Conservation (phyloP, 2,329 filamentous ascomycete genomes). For the Pezicula neosporulosa region DNA sequence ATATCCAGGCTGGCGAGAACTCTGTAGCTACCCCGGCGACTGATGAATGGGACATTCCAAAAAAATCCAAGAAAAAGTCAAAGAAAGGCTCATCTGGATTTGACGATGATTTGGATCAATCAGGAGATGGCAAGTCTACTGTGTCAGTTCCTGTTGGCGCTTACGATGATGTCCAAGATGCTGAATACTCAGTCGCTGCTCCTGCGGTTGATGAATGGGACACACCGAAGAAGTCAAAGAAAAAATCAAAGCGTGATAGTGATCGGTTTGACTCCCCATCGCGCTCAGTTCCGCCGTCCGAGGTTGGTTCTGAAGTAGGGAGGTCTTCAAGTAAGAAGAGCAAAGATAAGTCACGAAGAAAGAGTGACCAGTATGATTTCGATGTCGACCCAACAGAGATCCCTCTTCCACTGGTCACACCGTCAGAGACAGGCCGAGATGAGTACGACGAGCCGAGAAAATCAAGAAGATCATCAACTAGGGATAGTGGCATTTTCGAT, state of each 20-base stretch:
- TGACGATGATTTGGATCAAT: constrained; percentile 33
- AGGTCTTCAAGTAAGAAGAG: constrained; percentile 18
- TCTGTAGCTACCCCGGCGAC: constrained; percentile 12
- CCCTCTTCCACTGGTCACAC: constrained; percentile 23
- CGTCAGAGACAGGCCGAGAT: constrained; percentile 23
- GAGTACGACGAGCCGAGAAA: constrained; percentile 30
- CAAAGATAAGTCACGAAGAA: constrained; percentile 20
- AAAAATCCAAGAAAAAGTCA: constrained; percentile 25
- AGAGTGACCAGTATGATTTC: constrained; percentile 18
- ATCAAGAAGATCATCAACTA: constrained; percentile 32
- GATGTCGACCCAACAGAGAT: constrained; percentile 22
- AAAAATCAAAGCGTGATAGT: constrained; percentile 32
- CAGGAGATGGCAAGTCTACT: constrained; percentile 9
- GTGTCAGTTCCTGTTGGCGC: constrained; percentile 27
- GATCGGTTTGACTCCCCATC: constrained; percentile 21
- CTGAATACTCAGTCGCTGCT: constrained; percentile 9
- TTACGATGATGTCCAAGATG: constrained; percentile 26
- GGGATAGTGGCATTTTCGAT: constrained; percentile 36
- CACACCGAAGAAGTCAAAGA: constrained; percentile 33
- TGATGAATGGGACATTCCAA: constrained; percentile 18
- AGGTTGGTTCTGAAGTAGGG: constrained; percentile 16
- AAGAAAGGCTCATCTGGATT: constrained; percentile 25
- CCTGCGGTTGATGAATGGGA: constrained; percentile 33
- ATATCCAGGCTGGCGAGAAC: constrained; percentile 23
- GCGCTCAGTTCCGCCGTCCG: constrained; percentile 8